Percentiles rank a stretch among this genome's conserved stretches.
phyloP scores from a whole-genome alignment of 176 grass and related monocot species.

The Avena sativa region DNA sequence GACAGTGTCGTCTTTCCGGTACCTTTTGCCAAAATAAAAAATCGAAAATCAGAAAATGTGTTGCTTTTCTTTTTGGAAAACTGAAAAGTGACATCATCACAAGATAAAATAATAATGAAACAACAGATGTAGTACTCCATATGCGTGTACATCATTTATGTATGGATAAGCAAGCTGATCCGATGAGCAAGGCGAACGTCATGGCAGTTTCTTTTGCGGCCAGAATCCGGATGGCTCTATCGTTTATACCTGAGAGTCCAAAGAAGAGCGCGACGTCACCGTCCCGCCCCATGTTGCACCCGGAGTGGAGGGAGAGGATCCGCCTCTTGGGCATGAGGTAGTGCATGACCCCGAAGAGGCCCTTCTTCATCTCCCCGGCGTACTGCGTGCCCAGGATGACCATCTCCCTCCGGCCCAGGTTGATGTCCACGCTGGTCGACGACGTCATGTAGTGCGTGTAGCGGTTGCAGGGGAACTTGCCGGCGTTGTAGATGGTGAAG shows the following conservation, averaged over 20 bases:
- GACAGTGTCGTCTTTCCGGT: slow-evolving; percentile 96
- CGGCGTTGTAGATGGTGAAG: slow-evolving; percentile 99
- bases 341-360: slow-evolving; percentile 98
- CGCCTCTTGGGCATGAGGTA: slow-evolving; percentile 98
- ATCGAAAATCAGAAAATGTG: neutral
- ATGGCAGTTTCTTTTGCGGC: slow-evolving; percentile 33
- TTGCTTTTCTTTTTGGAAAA: neutral
- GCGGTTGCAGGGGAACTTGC: slow-evolving; percentile 97
- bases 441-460: slow-evolving; percentile 99
- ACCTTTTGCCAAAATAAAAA: slow-evolving; percentile 40
- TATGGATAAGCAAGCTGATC: neutral
- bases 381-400: slow-evolving; percentile 99
- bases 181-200: slow-evolving; percentile 29
- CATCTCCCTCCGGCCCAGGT: slow-evolving; percentile 96
- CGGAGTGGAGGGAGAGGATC: slow-evolving; percentile 96
- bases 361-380: slow-evolving; percentile 99
- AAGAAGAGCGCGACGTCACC: slow-evolving; percentile 99
- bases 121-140: neutral
- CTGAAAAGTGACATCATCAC: slow-evolving; percentile 10
- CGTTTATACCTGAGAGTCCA: slow-evolving; percentile 98
- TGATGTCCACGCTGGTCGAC: slow-evolving; percentile 94
- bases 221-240: neutral
- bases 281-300: slow-evolving; percentile 94
- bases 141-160: neutral
- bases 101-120: neutral